Evolutionary conservation across 495 filamentous ascomycete species (phyloP).

Genomic region (Xylaria scruposa): DNA sequence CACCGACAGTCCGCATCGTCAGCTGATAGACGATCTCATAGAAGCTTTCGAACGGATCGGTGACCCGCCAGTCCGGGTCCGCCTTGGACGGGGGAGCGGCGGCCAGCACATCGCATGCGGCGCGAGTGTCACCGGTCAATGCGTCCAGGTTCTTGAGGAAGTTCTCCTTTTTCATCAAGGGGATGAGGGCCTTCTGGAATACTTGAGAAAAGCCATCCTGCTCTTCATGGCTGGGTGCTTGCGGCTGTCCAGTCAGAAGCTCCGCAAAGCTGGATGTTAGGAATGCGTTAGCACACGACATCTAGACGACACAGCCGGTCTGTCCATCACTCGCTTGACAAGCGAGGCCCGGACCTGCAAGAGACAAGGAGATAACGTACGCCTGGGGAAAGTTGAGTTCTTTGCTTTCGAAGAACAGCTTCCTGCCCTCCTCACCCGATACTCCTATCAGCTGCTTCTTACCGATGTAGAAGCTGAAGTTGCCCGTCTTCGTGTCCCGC

Average conservation of each 20-base stretch:
- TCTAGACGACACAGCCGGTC: neutral
- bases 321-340: neutral
- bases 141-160: slow-evolving; percentile 41
- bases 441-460: slow-evolving; percentile 50
- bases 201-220: slow-evolving; percentile 29
- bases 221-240: slow-evolving; percentile 25
- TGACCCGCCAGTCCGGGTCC: slow-evolving; percentile 34
- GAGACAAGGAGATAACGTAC: slow-evolving; percentile 30
- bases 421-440: slow-evolving; percentile 47
- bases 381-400: slow-evolving; percentile 50
- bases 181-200: slow-evolving; percentile 31
- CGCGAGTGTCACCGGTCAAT: slow-evolving; percentile 42
- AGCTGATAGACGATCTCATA: slow-evolving; percentile 51
- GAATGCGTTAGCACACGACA: neutral
- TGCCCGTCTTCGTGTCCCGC: slow-evolving; percentile 38
- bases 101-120: slow-evolving; percentile 35
- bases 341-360: neutral
- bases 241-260: slow-evolving; percentile 33
- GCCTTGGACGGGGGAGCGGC: slow-evolving; percentile 29
- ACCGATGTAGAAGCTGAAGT: slow-evolving; percentile 59
- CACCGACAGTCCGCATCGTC: slow-evolving; percentile 49
- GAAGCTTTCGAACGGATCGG: slow-evolving; percentile 50
- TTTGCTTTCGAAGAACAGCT: slow-evolving; percentile 52
- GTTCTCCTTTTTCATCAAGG: slow-evolving; percentile 39
- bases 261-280: slow-evolving; percentile 33